Percentiles rank a stretch among this genome's conserved stretches.
Conservation (phyloP, 2,329 filamentous ascomycete genomes). For the Alternaria gaisen region DNA sequence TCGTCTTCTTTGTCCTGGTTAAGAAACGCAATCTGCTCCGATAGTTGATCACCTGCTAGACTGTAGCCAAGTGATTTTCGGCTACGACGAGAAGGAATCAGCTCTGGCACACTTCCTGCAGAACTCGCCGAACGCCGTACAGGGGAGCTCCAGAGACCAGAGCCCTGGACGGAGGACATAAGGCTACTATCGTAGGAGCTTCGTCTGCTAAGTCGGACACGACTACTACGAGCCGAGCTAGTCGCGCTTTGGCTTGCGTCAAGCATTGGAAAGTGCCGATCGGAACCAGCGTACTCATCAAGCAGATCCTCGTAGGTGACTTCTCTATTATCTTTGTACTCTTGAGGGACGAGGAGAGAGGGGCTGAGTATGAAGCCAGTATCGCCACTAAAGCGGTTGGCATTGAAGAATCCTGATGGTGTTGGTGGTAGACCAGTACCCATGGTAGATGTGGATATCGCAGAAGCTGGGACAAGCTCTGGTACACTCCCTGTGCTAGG, state of each 20-base stretch:
- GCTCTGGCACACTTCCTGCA: slow-evolving; percentile 50
- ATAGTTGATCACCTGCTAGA: slow-evolving; percentile 42
- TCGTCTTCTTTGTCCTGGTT: slow-evolving; percentile 42
- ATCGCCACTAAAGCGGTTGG: slow-evolving; percentile 26
- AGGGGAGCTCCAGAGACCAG: slow-evolving; percentile 46
- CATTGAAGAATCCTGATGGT: slow-evolving; percentile 36
- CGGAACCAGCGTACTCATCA: slow-evolving; percentile 55
- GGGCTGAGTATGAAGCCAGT: slow-evolving; percentile 52
- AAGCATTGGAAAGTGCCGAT: slow-evolving; percentile 58
- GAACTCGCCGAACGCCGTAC: slow-evolving; percentile 50
- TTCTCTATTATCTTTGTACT: slow-evolving; percentile 48
- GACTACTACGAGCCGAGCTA: slow-evolving; percentile 58
- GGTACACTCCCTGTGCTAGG: slow-evolving; percentile 41
- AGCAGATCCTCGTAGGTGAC: slow-evolving; percentile 50
- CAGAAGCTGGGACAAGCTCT: slow-evolving; percentile 47
- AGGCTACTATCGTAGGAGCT: slow-evolving; percentile 67
- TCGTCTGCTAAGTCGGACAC: slow-evolving; percentile 63
- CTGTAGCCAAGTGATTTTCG: slow-evolving; percentile 42
- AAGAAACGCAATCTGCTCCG: slow-evolving; percentile 44
- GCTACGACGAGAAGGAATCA: slow-evolving; percentile 47
- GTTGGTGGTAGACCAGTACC: slow-evolving; percentile 42
- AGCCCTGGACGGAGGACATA: slow-evolving; percentile 52
- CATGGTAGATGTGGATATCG: slow-evolving; percentile 44
- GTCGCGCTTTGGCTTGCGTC: slow-evolving; percentile 51
- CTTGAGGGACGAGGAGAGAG: slow-evolving; percentile 46